A percentile compares a stretch with the other conserved stretches of the same genome.
phyloP scores from a whole-genome alignment of 2,329 filamentous ascomycete genomes.

The Knoxdaviesia capensis region DNA sequence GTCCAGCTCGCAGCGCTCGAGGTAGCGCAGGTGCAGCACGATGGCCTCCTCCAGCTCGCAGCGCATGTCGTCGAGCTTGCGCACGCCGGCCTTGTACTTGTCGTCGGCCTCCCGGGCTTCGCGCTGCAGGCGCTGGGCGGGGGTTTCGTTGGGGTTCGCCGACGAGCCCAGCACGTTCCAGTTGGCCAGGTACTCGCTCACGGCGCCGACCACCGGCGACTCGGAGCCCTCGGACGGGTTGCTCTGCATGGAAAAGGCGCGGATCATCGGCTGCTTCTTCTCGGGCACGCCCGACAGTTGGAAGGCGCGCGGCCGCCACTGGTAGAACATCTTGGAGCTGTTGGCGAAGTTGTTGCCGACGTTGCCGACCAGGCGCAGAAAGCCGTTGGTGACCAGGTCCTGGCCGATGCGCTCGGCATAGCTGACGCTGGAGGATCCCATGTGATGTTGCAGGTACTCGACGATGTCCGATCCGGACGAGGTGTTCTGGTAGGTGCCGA shows the following conservation, averaged over 20 bases:
- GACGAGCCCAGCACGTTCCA: conserved; percentile 57
- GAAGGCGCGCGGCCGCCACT: conserved; percentile 89
- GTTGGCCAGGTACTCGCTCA: conserved; percentile 74
- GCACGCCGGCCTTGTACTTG: conserved; percentile 72
- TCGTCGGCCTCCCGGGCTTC: conserved; percentile 85
- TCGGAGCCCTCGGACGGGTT: conserved; percentile 38
- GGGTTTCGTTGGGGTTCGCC: conserved; percentile 65
- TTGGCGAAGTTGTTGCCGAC: conserved; percentile 94
- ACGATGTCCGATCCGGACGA: conserved; percentile 84
- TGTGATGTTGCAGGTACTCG: conserved; percentile 78
- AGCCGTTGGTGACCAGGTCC: conserved; percentile 70
- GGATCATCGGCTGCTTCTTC: conserved; percentile 54
- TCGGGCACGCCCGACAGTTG: conserved; percentile 73
- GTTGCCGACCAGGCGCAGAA: conserved; percentile 78
- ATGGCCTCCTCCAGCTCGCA: conserved; percentile 95
- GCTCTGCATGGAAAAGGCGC: conserved; percentile 54
- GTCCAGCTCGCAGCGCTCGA: conserved; percentile 93
- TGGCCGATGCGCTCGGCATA: conserved; percentile 92
- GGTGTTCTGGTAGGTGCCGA: conserved; percentile 87
- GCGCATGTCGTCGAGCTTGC: conserved; percentile 71
- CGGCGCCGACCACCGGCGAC: conserved; percentile 61
- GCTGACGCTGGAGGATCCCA: conserved; percentile 66
- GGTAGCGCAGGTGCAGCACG: conserved; percentile 77
- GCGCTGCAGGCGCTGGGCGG: conserved; percentile 63
- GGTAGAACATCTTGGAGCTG: conserved; percentile 92